Evolutionary conservation across 2,329 filamentous ascomycete species (phyloP), one percentile per base, ranked within the genome.

Genomic region (Fusarium sp.): DNA sequence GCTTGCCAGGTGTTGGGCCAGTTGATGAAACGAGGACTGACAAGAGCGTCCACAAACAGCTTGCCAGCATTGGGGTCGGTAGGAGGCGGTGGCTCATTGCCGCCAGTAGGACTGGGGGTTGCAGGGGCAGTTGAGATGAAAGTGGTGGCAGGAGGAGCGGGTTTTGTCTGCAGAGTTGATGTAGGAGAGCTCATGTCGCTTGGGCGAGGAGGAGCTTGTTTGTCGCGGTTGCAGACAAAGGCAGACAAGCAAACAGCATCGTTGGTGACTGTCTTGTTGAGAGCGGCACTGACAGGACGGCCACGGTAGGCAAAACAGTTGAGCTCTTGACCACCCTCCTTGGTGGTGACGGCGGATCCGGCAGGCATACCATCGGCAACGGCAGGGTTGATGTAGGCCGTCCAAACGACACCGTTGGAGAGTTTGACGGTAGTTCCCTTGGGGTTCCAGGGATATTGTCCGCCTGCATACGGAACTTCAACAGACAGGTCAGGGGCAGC

Each of bases 271-370:
- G 81, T 82, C 70, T 77, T 79, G 73, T 82, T 81, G 70, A 80
- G 71, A 53, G 79, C 79, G 11, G 76, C 71, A 54, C 81, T 81
- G 55, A 83, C 69, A 6, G 80, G 80, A 10, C 79, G 80, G 40
- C 80, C 81, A 58, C 79, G 81, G 56, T 83, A 83, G 22, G 81
- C 80, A 78, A 79, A 83, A 73, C 81, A 83, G 62, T 76, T 80
- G 58, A 83, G 76, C 43, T 78, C 77, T 58, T 81, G 76, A 5
- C 80, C 80, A 41, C 78, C 77, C 24, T 82, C 79, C 46, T 79
- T 81, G 69, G 79, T 80, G 27, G 78, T 79, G n/a, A 82, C 76
- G 25, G 80, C 80, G 54, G 72, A 80, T 34, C 81, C 81, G 25
- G 81, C 81, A 46, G 77, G 79, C 70, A 80, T 80, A 4, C 80